These are phyloP conservation scores for Xanthoparmelia taractica DNA, from an alignment of 495 filamentous ascomycete genomes.

Conservation along the genomic window DNA sequence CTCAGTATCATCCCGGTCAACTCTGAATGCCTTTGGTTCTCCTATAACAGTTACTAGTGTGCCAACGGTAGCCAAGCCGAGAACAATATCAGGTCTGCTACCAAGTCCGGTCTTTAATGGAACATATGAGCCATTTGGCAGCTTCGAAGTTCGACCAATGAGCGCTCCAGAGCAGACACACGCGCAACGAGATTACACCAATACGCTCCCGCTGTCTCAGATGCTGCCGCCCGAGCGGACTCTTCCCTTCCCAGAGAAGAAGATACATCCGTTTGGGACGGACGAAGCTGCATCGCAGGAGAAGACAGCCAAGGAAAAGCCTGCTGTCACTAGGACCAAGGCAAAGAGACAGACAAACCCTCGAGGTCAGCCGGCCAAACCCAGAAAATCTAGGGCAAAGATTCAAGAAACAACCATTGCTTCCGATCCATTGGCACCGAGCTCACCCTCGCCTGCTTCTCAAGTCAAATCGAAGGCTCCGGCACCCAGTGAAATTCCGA, in stretches of 20 bases:
- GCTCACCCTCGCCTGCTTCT: not conserved
- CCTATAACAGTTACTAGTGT: not conserved
- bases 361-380: conserved; percentile 1
- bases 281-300: not conserved
- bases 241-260: conserved; percentile 37
- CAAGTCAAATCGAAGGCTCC: not conserved
- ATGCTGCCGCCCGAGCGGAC: conserved; percentile 41
- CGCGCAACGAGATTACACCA: not conserved
- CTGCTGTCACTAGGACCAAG: conserved; percentile 7
- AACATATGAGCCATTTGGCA: conserved; percentile 2
- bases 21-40: not conserved
- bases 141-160: conserved; percentile 14
- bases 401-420: not conserved
- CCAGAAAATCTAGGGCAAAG: conserved; percentile 1
- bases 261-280: conserved; percentile 19
- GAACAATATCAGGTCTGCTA: not conserved
- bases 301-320: not conserved
- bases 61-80: not conserved
- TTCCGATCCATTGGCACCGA: conserved; percentile 1
- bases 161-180: conserved; percentile 16
- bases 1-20: not conserved
- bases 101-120: conserved; percentile 4
- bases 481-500: conserved; percentile 3
- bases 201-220: conserved; percentile 28
- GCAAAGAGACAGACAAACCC: conserved; percentile 4